Base-by-base conservation (phyloP, 228 moss, liverwort and hornwort species). In the Sphagnum fallax region DNA sequence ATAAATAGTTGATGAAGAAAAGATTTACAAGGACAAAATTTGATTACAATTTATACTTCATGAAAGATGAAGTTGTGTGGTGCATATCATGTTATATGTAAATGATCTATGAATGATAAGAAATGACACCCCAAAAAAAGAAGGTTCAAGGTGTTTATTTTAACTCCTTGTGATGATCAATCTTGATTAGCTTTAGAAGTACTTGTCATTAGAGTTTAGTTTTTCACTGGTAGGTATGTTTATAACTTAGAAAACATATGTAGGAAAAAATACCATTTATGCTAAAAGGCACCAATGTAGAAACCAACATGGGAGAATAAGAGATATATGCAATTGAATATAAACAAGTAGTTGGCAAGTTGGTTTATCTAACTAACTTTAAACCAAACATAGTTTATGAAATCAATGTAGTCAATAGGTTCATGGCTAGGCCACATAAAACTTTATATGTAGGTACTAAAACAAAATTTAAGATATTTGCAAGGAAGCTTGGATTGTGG, bases 401-500 rank as follows among this genome's bases (percentile, higher is more conserved):
- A 5, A 15, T 65, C 0, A 53, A 64, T 8, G 55, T 55, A 12
- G 55, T 55, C 2, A 32, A 32, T 32, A 32, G 51, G 50, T 71
- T 62, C 61, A 50, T 61, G 47, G 8, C 52, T 10, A 50, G 48
- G 6, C 71, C 51, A 1, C 52, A 52, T 32, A 6, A 70, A 62
- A 62, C 10, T 50, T 32, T n/a, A 71, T 48, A 16, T 18, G 63
- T 9, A 49, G 5, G 71, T 62, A 8, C 10, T 71, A 2, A 71
- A 52, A 52, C 47, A 52, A 6, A 52, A 14, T 50, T 63, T 71
- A 0, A 18, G 63, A 10, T 71, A 71, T 15, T 18, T 71, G 16
- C 62, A 63, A 62, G 71, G 62, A 51, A 71, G 49, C 4, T 5
- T 49, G 4, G 71, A 71, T 48, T 62, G 18, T 16, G 69, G 69